phyloP scores from a whole-genome alignment of 352 stramenopile species.

The Saprolegnia parasitica region DNA sequence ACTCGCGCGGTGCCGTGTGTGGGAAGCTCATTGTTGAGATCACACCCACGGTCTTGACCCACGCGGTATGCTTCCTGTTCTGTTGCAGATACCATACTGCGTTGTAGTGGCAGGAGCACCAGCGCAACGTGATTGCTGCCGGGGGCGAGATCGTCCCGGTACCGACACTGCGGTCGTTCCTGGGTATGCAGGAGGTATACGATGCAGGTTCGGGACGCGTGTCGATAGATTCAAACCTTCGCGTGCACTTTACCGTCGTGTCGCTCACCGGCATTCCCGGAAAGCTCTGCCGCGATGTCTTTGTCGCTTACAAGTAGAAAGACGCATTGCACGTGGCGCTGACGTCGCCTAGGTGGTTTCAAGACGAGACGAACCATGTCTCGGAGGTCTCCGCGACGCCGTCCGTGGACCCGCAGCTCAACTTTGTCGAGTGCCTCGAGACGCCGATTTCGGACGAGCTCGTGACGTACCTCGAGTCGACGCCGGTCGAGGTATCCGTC shows the following conservation, averaged over 20 bases:
- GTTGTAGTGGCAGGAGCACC: constrained; percentile 54
- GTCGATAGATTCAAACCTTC: constrained; percentile 45
- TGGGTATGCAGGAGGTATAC: constrained; percentile 23
- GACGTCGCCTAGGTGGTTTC: constrained; percentile 14
- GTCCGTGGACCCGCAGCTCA: constrained; percentile 54
- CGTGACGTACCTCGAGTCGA: constrained; percentile 39
- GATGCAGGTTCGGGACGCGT: constrained; percentile 30
- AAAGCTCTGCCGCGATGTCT: constrained; percentile 66
- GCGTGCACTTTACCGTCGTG: constrained; percentile 49
- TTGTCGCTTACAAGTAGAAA: constrained; percentile 48
- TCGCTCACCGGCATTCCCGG: constrained; percentile 55
- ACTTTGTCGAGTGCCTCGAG: constrained; percentile 58
- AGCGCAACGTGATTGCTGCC: constrained; percentile 57
- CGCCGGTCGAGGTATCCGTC: constrained; percentile 53
- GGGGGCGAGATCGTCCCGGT: constrained; percentile 35
- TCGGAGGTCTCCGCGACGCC: constrained; percentile 43
- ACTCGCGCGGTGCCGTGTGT: constrained; percentile 38
- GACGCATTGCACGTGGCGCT: background rate
- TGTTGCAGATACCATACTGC: background rate
- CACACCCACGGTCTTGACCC: constrained; percentile 52
- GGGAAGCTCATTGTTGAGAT: constrained; percentile 57
- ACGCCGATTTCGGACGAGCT: constrained; percentile 47
- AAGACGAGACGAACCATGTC: constrained; percentile 37
- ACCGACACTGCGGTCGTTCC: constrained; percentile 30
- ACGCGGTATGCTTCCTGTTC: constrained; percentile 28